A percentile compares a stretch with the other conserved stretches of the same genome.
These are phyloP conservation scores for Trichoderma oligosporum DNA, from an alignment of 2,329 filamentous ascomycete genomes.

Conservation along the genomic window DNA sequence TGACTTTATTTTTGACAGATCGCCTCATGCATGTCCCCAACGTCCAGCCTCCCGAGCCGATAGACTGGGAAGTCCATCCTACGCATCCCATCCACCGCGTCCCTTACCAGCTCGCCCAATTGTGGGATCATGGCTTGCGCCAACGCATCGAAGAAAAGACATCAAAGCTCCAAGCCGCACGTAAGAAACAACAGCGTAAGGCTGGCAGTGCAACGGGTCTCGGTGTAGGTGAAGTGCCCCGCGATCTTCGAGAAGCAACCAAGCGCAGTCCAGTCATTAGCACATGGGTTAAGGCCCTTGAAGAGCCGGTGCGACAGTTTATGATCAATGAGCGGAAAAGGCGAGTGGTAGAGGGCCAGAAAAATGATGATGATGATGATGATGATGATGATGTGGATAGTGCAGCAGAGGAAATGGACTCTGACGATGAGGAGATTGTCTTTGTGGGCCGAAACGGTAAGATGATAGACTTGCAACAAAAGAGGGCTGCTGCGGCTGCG, in stretches of 20 bases:
- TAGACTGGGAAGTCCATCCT: constrained; percentile 78
- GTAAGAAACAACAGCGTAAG: constrained; percentile 45
- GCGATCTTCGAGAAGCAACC: constrained; percentile 73
- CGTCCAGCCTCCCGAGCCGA: constrained; percentile 73
- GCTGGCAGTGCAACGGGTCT: constrained; percentile 41
- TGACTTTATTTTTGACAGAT: constrained; percentile 49
- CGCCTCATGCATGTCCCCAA: constrained; percentile 83
- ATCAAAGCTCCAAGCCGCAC: constrained; percentile 38
- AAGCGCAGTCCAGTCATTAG: constrained; percentile 78
- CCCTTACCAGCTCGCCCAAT: constrained; percentile 83
- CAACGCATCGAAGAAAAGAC: constrained; percentile 49
- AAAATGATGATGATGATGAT: not conserved
- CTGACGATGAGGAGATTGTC: constrained; percentile 79
- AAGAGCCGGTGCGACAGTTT: constrained; percentile 77
- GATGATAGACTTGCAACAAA: constrained; percentile 43
- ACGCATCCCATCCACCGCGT: constrained; percentile 75
- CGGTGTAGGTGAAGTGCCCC: constrained; percentile 61
- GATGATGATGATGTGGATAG: constrained; percentile 24
- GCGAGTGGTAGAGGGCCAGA: constrained; percentile 3
- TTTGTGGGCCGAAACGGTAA: constrained; percentile 72
- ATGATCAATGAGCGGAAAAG: constrained; percentile 49
- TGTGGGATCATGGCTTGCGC: constrained; percentile 65
- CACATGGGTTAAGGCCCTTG: constrained; percentile 75
- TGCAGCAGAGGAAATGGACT: constrained; percentile 43
- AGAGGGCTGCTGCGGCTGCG: constrained; percentile 36